Percentiles rank a stretch among this genome's conserved stretches.
These are phyloP conservation scores for Chrysoporthe austroafricana DNA, from an alignment of 2,329 filamentous ascomycete genomes.

Conservation along the genomic window DNA sequence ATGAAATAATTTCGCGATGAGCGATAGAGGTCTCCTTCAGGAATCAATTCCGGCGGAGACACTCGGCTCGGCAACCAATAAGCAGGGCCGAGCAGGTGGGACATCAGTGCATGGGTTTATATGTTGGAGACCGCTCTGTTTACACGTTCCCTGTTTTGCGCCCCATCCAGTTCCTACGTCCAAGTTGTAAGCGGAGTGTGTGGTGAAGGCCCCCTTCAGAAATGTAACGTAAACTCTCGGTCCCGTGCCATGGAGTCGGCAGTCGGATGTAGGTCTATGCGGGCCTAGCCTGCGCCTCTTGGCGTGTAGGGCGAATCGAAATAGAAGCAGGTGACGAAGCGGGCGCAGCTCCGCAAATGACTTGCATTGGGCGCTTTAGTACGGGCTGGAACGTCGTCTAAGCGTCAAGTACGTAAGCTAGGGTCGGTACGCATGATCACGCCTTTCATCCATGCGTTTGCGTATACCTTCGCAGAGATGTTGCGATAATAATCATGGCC, in stretches of 20 bases:
- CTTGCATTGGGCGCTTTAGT: background rate
- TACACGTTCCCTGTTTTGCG: background rate
- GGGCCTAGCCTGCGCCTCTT: background rate
- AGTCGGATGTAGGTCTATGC: background rate
- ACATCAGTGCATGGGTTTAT: no score
- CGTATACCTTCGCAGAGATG: background rate
- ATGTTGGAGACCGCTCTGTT: background rate
- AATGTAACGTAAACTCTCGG: background rate
- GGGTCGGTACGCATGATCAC: constrained; percentile 5
- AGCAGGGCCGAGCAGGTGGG: no score
- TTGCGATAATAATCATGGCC: background rate
- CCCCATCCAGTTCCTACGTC: background rate
- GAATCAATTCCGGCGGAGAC: background rate
- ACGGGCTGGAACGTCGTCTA: background rate
- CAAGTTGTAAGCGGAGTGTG: background rate
- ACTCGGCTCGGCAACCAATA: background rate
- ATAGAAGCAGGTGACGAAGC: background rate
- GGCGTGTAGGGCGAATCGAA: background rate
- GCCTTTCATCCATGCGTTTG: constrained; percentile 10
- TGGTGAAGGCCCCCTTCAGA: background rate
- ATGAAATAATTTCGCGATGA: background rate
- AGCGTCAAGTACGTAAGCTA: constrained; percentile 10
- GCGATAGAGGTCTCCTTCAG: background rate
- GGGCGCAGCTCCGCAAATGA: constrained; percentile 6
- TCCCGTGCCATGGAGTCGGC: background rate